Conservation (phyloP, 495 filamentous ascomycete genomes). For the Tuber magnatum region DNA sequence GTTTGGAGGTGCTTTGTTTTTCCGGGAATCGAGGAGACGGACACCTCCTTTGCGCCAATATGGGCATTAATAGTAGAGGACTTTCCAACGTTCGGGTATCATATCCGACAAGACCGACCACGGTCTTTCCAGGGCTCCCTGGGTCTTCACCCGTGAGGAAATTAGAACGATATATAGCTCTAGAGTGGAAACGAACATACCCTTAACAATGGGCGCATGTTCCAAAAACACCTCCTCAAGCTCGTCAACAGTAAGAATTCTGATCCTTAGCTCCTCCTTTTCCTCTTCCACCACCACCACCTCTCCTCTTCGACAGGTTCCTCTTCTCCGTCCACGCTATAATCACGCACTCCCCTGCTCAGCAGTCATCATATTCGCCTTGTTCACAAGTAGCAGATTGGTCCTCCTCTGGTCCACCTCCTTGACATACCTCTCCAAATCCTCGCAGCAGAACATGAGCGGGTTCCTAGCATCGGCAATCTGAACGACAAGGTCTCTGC, state of each 20-base stretch:
- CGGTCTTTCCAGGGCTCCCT: slow-evolving; percentile 57
- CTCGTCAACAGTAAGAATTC: slow-evolving; percentile 86
- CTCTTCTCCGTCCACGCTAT: slow-evolving; percentile 47
- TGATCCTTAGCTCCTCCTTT: slow-evolving; percentile 54
- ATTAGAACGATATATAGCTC: slow-evolving; percentile 2
- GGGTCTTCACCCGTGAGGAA: slow-evolving; percentile 42
- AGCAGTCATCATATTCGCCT: slow-evolving; percentile 97
- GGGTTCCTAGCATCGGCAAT: slow-evolving; percentile 98
- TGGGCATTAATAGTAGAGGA: slow-evolving; percentile 99
- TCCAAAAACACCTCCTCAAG: slow-evolving; percentile 80
- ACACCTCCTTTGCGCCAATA: slow-evolving; percentile 94
- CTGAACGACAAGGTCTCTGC: slow-evolving; percentile 91
- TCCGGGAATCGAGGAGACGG: slow-evolving; percentile 91
- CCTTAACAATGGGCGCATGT: slow-evolving; percentile 56
- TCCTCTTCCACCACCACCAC: too few species aligned
- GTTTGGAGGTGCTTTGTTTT: slow-evolving; percentile 99
- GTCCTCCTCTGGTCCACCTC: slow-evolving; percentile 80
- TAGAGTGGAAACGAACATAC: slow-evolving; percentile 40
- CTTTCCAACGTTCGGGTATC: slow-evolving; percentile 98
- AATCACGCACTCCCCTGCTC: slow-evolving; percentile 70
- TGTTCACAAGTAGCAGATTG: slow-evolving; percentile 92
- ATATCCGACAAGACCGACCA: slow-evolving; percentile 95
- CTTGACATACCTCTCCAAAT: slow-evolving; percentile 88
- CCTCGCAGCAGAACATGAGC: slow-evolving; percentile 85
- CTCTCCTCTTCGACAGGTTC: slow-evolving; percentile 45